Base-by-base conservation (phyloP, 768 basidiomycete species). In the Boletus huronensis region DNA sequence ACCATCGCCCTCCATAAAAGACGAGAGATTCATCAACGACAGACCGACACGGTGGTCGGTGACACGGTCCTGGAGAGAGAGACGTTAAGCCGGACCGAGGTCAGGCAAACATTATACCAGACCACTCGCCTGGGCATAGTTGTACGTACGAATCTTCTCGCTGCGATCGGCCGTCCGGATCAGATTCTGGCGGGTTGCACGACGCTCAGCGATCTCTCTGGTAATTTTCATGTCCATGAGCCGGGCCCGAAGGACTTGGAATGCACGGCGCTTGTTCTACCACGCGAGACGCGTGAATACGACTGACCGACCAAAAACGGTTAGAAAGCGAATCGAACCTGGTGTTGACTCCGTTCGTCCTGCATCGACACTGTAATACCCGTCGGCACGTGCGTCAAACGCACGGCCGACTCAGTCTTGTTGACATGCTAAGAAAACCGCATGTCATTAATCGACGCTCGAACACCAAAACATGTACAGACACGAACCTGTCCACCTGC, bases 311-410 rank as follows among this genome's bases (percentile, higher is more conserved):
- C 17, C 26, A 52, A 36, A 14, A 41, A 50, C 49, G 26, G 6
- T 0, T 9, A n/a, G 23, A 10, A 21, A 29, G 21, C 5, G 6
- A 14, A 39, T 25, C 2, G 17, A 53, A 93, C 93, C 76, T 92
- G 88, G 70, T 98, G 96, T 65, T 99, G 97, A 67, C 88, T 92
- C 6, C 97, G 82, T 61, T 95, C 93, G 64, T 99, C 95, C 74
- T 99, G 97, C 91, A 98, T 98, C 8, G 93, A 94, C 9, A 98
- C 96, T 1, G 88, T 89, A 51, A 98, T 87, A 0, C 96, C 94
- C 4, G 93, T 90, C 1, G 97, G 96, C 14, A 89, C 73, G 64
- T 99, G 97, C 0, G 93, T 96, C 42, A 98, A 71, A 1, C 97
- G 86, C 21, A 99, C 94, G 3, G 97, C 96, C 3, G 96, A 98